These are phyloP conservation scores for Kwoniella dendrophila DNA, from an alignment of 768 basidiomycete genomes.

Conservation along the genomic window DNA sequence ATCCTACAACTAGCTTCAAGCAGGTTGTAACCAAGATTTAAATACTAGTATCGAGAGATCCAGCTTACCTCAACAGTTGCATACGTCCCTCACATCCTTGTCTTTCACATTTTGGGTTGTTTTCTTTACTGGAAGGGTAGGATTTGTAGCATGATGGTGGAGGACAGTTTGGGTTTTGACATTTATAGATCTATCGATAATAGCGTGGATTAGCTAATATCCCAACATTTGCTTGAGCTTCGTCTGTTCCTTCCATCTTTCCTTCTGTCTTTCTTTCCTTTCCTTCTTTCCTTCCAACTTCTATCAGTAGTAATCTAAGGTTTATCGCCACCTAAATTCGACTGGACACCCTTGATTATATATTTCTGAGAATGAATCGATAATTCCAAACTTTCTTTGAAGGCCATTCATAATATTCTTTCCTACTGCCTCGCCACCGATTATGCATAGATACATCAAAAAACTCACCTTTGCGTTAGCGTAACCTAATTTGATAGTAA, in stretches of 20 bases:
- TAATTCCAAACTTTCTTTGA: neutral
- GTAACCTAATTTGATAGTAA: conserved; percentile 98
- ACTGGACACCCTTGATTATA: neutral
- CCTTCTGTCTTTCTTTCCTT: neutral
- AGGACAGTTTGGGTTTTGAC: conserved; percentile 88
- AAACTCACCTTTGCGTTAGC: conserved; percentile 90
- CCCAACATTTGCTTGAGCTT: no score
- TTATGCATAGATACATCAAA: neutral
- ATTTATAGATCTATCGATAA: conserved; percentile 84
- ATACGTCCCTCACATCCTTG: conserved; percentile 87
- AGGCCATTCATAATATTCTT: neutral
- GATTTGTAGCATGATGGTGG: conserved; percentile 92
- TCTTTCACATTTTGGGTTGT: conserved; percentile 87
- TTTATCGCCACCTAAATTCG: neutral
- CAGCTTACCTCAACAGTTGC: conserved; percentile 72
- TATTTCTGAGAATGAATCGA: neutral
- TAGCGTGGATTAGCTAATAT: neutral
- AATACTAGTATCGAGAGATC: neutral
- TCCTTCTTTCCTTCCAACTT: no score
- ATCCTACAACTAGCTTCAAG: no score
- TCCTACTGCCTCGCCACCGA: conserved; percentile 1
- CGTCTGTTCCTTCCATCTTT: no score
- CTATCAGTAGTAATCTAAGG: neutral
- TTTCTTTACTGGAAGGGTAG: conserved; percentile 91
- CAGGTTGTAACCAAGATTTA: no score